Evolutionary conservation across 2,329 filamentous ascomycete genomes (phyloP).

Genomic region (Harringtonia aguacate): DNA sequence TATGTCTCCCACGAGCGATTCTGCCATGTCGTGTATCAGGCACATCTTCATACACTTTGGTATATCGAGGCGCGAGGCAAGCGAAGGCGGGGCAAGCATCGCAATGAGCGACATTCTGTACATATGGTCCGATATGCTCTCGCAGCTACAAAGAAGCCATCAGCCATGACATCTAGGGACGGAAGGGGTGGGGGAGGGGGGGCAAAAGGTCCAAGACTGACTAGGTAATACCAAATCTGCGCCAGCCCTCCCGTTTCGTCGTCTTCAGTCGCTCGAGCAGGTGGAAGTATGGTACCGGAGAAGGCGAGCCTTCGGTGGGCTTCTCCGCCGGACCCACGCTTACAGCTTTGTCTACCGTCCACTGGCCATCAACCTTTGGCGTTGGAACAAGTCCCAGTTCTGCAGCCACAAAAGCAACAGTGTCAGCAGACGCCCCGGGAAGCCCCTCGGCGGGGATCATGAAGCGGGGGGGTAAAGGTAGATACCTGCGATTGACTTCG

Average conservation of each 20-base stretch:
- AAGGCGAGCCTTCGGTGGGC: slow-evolving; percentile 50
- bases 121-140: slow-evolving; percentile 98
- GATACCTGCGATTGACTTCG: no score
- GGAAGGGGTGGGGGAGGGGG: neutral
- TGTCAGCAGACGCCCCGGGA: no score
- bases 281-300: slow-evolving; percentile 88
- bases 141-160: slow-evolving; percentile 41
- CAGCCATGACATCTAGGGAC: neutral
- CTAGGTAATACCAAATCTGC: slow-evolving; percentile 66
- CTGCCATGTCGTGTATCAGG: slow-evolving; percentile 94
- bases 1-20: slow-evolving; percentile 90
- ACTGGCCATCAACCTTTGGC: slow-evolving; percentile 33
- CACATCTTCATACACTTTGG: slow-evolving; percentile 88
- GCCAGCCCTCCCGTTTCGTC: slow-evolving; percentile 92
- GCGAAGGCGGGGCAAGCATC: slow-evolving; percentile 73
- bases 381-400: slow-evolving; percentile 24
- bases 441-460: no score
- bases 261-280: slow-evolving; percentile 90
- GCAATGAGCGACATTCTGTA: slow-evolving; percentile 98
- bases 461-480: no score
- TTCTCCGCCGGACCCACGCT: slow-evolving; percentile 48
- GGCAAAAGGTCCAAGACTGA: slow-evolving; percentile 13
- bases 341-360: slow-evolving; percentile 53
- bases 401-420: no score
- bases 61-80: slow-evolving; percentile 64